phyloP scores from a whole-genome alignment of 805 yeast genomes.

The Ogataea pignaliae region DNA sequence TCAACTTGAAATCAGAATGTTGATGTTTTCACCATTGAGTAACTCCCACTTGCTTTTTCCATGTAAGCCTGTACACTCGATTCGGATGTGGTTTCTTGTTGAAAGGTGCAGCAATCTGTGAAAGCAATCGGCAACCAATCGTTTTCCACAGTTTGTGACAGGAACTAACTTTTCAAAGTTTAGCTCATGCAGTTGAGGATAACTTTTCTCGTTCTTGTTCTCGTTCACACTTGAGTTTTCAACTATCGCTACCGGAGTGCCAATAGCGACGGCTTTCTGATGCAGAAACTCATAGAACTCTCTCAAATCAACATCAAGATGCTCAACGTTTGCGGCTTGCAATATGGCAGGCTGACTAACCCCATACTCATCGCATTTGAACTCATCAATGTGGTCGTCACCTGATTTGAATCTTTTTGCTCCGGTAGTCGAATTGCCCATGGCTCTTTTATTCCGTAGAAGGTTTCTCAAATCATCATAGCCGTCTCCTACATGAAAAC shows the following conservation, averaged over 20 bases:
- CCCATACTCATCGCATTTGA: neutral
- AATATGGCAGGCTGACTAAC: neutral
- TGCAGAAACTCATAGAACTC: slow-evolving; percentile 1
- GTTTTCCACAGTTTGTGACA: slow-evolving; percentile 4
- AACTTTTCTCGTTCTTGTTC: neutral
- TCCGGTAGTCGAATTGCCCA: too few relatives aligned
- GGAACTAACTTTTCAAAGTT: slow-evolving; percentile 11
- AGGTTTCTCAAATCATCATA: slow-evolving; percentile 9
- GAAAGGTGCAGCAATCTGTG: slow-evolving; percentile 15
- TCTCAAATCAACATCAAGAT: neutral
- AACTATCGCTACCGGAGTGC: neutral
- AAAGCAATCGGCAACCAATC: slow-evolving; percentile 15
- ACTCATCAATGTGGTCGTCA: slow-evolving; percentile 1
- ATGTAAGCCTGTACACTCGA: slow-evolving; percentile 11
- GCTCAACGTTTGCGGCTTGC: neutral
- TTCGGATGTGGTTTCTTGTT: slow-evolving; percentile 6
- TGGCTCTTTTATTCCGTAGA: slow-evolving; percentile 1
- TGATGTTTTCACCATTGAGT: slow-evolving; percentile 11
- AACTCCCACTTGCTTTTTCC: slow-evolving; percentile 22
- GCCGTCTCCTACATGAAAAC: slow-evolving; percentile 4
- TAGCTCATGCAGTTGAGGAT: slow-evolving; percentile 1
- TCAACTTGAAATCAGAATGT: too few relatives aligned
- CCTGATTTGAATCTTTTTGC: neutral
- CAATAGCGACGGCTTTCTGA: neutral
- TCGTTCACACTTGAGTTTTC: neutral